Base-by-base conservation (phyloP, 176 grass and related monocot genomes). In the Cenchrus americanus region DNA sequence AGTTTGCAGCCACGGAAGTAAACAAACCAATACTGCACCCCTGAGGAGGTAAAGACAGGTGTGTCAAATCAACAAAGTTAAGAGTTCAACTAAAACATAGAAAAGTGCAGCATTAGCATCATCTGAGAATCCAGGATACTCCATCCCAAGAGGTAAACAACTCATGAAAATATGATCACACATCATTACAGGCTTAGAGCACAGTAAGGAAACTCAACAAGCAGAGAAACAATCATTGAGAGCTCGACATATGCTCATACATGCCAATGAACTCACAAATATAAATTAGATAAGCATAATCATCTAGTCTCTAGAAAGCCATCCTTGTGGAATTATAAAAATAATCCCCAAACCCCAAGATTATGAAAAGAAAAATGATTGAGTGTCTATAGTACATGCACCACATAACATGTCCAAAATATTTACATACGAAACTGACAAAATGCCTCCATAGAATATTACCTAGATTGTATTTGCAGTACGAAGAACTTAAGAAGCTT, bases 401-500 rank as follows among this genome's bases (percentile, higher is more conserved):
- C 65, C 19, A 68, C 76, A 69, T 69, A 37, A 37, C 34, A 37
- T 37, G 43, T 69, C n/a, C 8, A 18, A 76, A 75, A 75, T 32
- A 27, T 84, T 58, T 66, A 58, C 76, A 42, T 67, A 81, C 26
- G 81, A 60, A 89, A 66, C 30, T 19, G 23, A 62, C 13, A 70
- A 84, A 54, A 88, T 54, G 17, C 40, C 3, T 87, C n/a, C 22
- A 9, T 51, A 68, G 47, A 46, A 69, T 22, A 73, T 79, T 90
- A 98, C 96, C 93, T 95, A 63, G 89, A 88, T 76, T 93, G 88
- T 50, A 89, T 86, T 84, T 90, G 83, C 18, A 82, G 79, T 58
- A 93, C 70, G 41, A 98, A 90, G 76, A 85, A 92, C 86, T 91
- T 91, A 62, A 98, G 82, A 82, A 98, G 93, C 86, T 98, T 95